Evolutionary conservation across 305 asterid species (phyloP), one percentile per base, ranked within the genome.

Genomic region (Fraxinus floribunda): DNA sequence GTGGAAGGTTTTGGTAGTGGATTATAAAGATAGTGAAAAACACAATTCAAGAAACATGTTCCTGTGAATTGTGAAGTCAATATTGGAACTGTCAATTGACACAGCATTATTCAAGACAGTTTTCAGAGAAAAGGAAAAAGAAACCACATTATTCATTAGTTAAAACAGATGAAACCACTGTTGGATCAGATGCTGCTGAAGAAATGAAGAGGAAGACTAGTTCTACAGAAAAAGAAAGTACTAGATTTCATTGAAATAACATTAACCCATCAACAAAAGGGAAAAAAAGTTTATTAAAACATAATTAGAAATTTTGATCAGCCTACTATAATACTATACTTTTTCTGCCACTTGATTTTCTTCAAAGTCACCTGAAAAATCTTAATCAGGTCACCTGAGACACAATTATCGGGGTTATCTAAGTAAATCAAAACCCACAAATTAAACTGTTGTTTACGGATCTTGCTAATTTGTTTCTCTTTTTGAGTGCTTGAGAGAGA

Each of bases 31-130:
- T 71, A 84, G 72, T 26, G 73, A 35, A 83, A 57, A 81, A 38
- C 44, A 84, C 90, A 85, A 85, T 84, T 89, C 86, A 87, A 86
- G 79, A 88, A 88, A 83, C 60, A 55, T 55, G 78, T 79, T 80
- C 81, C 86, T 38, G 44, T 7, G 44, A 38, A 38, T 7, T 97
- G 91, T 92, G 92, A 92, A 93, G 90, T 94, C 94, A 89, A 85
- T 73, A 82, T 77, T 77, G 73, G 38, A 39, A 57, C 74, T 81
- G 55, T 80, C 89, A 49, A 49, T 49, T 49, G 60, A 49, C 2
- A 15, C 20, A 49, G 20, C 60, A 15, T 49, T 15, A 46, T 4
- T 49, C 20, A 49, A 49, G 60, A 15, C 7, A 49, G 60, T 49
- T 49, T 49, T 49, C 20, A 49, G 60, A 49, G 60, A 15, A 49